Conservation (phyloP, 257 asterid species). For the Cordia subcordata region DNA sequence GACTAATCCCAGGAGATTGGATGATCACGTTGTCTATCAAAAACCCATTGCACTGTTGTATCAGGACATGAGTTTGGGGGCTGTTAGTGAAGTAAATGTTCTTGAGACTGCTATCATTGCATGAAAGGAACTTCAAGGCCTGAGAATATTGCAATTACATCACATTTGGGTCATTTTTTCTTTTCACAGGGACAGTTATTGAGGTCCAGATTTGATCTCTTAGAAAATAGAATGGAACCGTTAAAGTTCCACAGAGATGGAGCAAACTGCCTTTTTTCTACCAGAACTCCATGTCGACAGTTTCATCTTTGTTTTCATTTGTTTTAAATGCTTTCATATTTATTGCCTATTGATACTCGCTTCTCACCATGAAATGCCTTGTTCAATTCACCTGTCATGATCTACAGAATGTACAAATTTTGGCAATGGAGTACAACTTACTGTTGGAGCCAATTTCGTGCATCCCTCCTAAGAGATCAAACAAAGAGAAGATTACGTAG, state of each 20-base stretch:
- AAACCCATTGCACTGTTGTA: slow-evolving; percentile 34
- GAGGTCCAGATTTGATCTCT: no score
- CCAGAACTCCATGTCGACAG: neutral
- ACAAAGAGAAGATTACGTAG: neutral
- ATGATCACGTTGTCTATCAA: slow-evolving; percentile 34
- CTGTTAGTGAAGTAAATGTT: slow-evolving; percentile 43
- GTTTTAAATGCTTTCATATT: neutral
- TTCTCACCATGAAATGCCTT: neutral
- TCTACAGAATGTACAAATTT: neutral
- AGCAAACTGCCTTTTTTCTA: no score
- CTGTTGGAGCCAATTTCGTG: slow-evolving; percentile 81
- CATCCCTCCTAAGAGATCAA: slow-evolving; percentile 46
- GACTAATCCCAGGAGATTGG: slow-evolving; percentile 55
- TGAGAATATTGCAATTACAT: slow-evolving; percentile 1
- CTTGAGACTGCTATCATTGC: slow-evolving; percentile 45
- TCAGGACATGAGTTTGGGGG: slow-evolving; percentile 55
- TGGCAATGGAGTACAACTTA: slow-evolving; percentile 28
- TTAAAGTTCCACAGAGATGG: no score
- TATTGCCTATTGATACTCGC: slow-evolving; percentile 4
- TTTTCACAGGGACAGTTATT: no score
- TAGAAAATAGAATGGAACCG: no score
- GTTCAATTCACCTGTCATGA: neutral
- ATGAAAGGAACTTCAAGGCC: slow-evolving; percentile 53
- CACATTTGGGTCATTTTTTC: no score
- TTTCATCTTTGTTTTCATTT: neutral